Base-by-base conservation (phyloP, 208 protist species). In the Acanthamoeba rhysodes region DNA sequence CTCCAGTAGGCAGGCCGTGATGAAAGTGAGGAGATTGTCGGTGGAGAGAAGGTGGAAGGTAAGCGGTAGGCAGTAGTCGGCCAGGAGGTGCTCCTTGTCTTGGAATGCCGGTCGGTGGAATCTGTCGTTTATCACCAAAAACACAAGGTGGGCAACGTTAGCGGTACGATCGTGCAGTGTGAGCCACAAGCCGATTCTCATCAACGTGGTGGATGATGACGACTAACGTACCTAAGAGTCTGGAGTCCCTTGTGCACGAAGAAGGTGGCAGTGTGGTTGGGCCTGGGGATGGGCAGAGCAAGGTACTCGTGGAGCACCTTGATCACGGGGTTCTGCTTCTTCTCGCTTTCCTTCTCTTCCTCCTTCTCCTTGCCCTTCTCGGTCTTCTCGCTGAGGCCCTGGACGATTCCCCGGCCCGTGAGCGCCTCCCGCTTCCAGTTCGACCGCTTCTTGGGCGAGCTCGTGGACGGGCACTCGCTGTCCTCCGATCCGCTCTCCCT, bases 11-110 rank as follows among this genome's bases (percentile, higher is more conserved):
- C 85, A 91, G 22, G 85, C 85, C n/a, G 48, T 91, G 29, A 91
- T 70, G 50, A 91, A 91, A 16, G 85, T 72, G 85, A 91, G 50
- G 32, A 91, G 85, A 27, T 64, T 91, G 85, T 91, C 85, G 29
- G 32, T 29, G 34, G 85, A 91, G 59, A 91, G 85, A 29, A 91
- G 85, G 59, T 91, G 57, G 59, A 91, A 91, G 55, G 85, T 91
- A 2, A 91, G 85, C 20, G 85, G 85, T 20, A 91, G 57, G 34
- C 85, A 34, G 14, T 24, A 91, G 9, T 91, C 85, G 14, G 85
- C 24, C 22, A 91, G 55, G 5, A 91, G 57, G 32, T 91, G 57
- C 27, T 91, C 85, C 41, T 91, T 27, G n/a, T 64, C 85, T n/a
- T 91, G 50, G 34, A 91, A 91, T 7, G 59, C 85, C 18, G 85